A percentile compares a stretch with the other conserved stretches of the same genome.
These are phyloP conservation scores for Globisporangium okanoganense DNA, from an alignment of 352 stramenopile genomes.

Conservation along the genomic window DNA sequence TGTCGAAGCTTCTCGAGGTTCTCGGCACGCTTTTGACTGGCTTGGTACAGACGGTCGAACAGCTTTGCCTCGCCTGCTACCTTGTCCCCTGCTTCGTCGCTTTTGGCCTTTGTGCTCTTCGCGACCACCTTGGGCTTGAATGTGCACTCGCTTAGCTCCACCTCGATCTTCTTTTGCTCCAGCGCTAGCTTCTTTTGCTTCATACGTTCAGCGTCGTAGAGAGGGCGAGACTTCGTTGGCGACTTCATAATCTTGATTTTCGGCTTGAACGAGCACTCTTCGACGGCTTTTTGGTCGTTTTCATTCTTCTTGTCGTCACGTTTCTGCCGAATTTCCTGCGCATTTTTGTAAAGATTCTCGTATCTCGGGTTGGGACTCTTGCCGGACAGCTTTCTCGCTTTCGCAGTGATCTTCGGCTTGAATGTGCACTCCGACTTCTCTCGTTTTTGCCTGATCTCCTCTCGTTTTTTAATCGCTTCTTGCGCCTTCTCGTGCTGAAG, in stretches of 20 bases:
- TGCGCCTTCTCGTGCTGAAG: slow-evolving; percentile 56
- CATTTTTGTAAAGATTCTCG: slow-evolving; percentile 76
- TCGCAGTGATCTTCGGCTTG: slow-evolving; percentile 60
- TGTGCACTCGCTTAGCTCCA: slow-evolving; percentile 57
- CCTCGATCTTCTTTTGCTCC: slow-evolving; percentile 71
- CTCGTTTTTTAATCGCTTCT: slow-evolving; percentile 44
- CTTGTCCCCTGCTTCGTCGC: slow-evolving; percentile 22
- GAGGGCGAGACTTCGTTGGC: slow-evolving; percentile 39
- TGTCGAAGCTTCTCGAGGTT: slow-evolving; percentile 63
- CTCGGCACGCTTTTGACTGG: slow-evolving; percentile 49
- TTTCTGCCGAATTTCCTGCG: slow-evolving; percentile 60
- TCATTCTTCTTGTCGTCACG: slow-evolving; percentile 66
- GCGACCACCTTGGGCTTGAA: slow-evolving; percentile 63
- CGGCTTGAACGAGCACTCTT: slow-evolving; percentile 74
- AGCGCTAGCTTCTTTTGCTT: slow-evolving; percentile 65
- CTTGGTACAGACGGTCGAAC: slow-evolving; percentile 75
- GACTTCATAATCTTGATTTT: slow-evolving; percentile 69
- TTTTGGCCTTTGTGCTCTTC: slow-evolving; percentile 38
- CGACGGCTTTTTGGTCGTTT: slow-evolving; percentile 44
- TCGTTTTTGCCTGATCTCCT: slow-evolving; percentile 47
- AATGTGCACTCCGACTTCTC: slow-evolving; percentile 59
- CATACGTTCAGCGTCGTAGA: slow-evolving; percentile 70
- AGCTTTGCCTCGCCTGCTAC: slow-evolving; percentile 18
- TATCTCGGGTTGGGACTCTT: slow-evolving; percentile 38
- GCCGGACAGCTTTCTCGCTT: slow-evolving; percentile 47